phyloP scores from a whole-genome alignment of 192 early-diverging fungal species.

The Coemansia sp. region DNA sequence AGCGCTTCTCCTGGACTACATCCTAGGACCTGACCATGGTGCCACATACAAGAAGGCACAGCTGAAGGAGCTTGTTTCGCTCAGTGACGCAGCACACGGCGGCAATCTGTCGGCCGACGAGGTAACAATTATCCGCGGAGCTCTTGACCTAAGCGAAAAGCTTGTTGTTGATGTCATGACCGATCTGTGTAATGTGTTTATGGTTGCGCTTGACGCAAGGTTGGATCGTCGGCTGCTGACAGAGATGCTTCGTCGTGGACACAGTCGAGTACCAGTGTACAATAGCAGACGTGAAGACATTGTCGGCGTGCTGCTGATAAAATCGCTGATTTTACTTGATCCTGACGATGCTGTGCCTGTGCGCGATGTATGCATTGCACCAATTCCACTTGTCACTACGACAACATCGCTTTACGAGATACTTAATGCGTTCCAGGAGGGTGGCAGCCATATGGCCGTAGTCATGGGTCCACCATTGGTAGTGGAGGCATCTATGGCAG shows the following conservation, averaged over 20 bases:
- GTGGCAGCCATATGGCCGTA: constrained; percentile 77
- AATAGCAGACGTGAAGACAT: constrained; percentile 59
- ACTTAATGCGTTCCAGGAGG: constrained; percentile 81
- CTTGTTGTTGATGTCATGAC: constrained; percentile 68
- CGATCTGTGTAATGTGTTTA: constrained; percentile 66
- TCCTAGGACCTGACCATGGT: constrained; percentile 84
- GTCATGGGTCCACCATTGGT: constrained; percentile 45
- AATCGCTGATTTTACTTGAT: constrained; percentile 71
- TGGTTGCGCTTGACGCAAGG: constrained; percentile 59
- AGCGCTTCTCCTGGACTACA: constrained; percentile 73
- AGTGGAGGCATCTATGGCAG: no score
- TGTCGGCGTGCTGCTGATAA: constrained; percentile 77
- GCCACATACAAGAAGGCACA: constrained; percentile 82
- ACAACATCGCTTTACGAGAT: constrained; percentile 63
- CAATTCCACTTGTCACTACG: constrained; percentile 48
- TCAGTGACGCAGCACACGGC: constrained; percentile 67
- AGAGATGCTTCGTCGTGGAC: constrained; percentile 65
- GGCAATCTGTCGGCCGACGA: constrained; percentile 74
- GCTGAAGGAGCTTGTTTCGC: constrained; percentile 73
- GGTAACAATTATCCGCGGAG: constrained; percentile 75
- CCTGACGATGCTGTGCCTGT: constrained; percentile 66
- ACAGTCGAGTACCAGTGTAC: constrained; percentile 76
- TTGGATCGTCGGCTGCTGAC: constrained; percentile 57
- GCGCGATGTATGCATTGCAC: constrained; percentile 55
- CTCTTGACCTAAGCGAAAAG: constrained; percentile 73